A percentile compares a stretch with the other conserved stretches of the same genome.
phyloP scores from a whole-genome alignment of 441 rosid genomes.

The Macaranga tanarius region DNA sequence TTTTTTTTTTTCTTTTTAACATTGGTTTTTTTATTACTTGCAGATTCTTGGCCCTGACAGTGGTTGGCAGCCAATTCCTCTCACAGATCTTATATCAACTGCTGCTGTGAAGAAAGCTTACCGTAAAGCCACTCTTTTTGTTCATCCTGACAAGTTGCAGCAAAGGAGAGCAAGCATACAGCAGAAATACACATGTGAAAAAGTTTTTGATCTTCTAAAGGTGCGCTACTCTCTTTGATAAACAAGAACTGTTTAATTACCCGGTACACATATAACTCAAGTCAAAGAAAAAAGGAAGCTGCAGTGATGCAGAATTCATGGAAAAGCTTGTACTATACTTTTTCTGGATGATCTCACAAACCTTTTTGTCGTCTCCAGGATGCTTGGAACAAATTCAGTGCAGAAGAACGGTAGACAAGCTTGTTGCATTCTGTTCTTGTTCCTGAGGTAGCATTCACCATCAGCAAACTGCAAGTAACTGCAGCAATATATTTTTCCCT shows the following conservation, averaged over 20 bases:
- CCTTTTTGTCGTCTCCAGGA: conserved; percentile 46
- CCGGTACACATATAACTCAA: background rate
- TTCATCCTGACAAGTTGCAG: conserved; percentile 97
- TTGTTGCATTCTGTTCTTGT: background rate
- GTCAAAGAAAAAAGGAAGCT: background rate
- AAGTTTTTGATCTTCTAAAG: conserved; percentile 97
- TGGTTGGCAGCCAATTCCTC: conserved; percentile 86
- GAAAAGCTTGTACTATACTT: no score
- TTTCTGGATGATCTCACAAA: background rate
- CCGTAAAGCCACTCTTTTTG: conserved; percentile 84
- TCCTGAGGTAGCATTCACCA: background rate
- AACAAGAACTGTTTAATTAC: background rate
- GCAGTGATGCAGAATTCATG: background rate
- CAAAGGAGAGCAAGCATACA: conserved; percentile 93
- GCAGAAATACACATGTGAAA: conserved; percentile 89
- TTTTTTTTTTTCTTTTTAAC: background rate
- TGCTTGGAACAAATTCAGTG: conserved; percentile 86
- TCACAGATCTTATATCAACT: conserved; percentile 68
- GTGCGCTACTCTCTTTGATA: conserved; percentile 29
- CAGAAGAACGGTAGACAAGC: conserved; percentile 55
- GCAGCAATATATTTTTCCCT: background rate
- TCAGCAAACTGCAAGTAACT: background rate
- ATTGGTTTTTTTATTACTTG: conserved; percentile 15
- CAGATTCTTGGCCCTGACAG: conserved; percentile 94
- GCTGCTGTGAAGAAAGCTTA: conserved; percentile 91